These are phyloP conservation scores for Eucalyptus leucophloia DNA, from an alignment of 345 rosid species.

Conservation along the genomic window DNA sequence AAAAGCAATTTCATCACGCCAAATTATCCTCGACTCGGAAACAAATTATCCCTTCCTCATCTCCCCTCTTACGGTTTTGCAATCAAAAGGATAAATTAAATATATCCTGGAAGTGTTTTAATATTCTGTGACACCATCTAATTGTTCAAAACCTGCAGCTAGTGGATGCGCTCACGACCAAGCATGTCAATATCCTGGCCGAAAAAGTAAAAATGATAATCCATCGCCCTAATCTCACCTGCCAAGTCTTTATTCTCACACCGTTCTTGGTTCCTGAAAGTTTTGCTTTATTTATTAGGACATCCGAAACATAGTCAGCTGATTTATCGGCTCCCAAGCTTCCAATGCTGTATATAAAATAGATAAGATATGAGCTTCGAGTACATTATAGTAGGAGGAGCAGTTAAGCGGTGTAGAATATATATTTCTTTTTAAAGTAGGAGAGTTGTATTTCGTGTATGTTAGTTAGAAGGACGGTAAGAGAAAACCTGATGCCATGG, in stretches of 20 bases:
- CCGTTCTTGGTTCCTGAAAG: conserved; percentile 71
- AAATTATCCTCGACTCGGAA: neutral
- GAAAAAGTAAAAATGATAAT: neutral
- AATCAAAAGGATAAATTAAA: neutral
- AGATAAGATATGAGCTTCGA: neutral
- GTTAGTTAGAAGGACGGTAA: neutral
- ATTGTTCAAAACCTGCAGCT: neutral
- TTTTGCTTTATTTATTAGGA: conserved; percentile 45
- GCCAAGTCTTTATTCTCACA: conserved; percentile 93
- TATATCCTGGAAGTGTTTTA: neutral
- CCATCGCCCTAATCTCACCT: conserved; percentile 24
- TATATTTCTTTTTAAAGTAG: neutral
- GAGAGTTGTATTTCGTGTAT: neutral
- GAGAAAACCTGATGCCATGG: conserved; percentile 75
- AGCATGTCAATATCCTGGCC: neutral
- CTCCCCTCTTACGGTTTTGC: neutral
- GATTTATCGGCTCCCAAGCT: conserved; percentile 64
- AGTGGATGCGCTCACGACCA: neutral
- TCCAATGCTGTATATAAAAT: conserved; percentile 44
- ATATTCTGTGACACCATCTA: neutral
- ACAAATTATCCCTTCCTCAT: neutral
- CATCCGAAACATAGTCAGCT: conserved; percentile 64
- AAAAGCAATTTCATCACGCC: neutral
- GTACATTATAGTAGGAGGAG: neutral
- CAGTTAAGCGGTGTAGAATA: neutral